Conservation (phyloP, 148 eudicot species). For the Rhododendron vialii region DNA sequence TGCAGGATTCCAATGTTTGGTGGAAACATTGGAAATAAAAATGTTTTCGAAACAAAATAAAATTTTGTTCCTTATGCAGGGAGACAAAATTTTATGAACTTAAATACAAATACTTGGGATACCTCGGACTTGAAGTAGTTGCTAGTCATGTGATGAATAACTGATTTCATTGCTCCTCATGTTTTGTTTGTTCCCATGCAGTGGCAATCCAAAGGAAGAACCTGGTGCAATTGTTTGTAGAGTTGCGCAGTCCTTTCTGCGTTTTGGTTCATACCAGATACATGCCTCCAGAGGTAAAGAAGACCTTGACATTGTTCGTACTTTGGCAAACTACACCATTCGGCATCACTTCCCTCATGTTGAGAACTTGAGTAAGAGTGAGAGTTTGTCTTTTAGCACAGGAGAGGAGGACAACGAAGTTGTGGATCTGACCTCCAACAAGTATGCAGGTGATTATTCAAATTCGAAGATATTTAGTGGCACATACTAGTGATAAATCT, state of each 20-base stretch:
- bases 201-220: conserved; percentile 98
- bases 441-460: conserved; percentile 74
- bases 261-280: conserved; percentile 93
- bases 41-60: neutral
- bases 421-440: conserved; percentile 96
- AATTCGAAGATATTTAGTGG: neutral
- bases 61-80: neutral
- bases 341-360: conserved; percentile 84
- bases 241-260: conserved; percentile 94
- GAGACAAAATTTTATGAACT: neutral
- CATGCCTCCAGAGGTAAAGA: conserved; percentile 93
- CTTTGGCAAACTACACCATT: conserved; percentile 84
- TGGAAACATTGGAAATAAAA: neutral
- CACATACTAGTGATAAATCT: neutral
- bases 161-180: neutral
- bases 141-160: neutral
- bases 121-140: neutral
- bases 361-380: conserved; percentile 76
- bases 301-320: conserved; percentile 70
- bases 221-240: conserved; percentile 99
- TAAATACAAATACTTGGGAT: neutral
- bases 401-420: conserved; percentile 68
- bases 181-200: conserved; percentile 29
- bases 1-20: neutral
- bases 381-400: conserved; percentile 74